Percentiles rank a stretch among this genome's conserved stretches.
These are phyloP conservation scores for Aspergillus tubingensis DNA, from an alignment of 2,329 filamentous ascomycete genomes.

Conservation along the genomic window DNA sequence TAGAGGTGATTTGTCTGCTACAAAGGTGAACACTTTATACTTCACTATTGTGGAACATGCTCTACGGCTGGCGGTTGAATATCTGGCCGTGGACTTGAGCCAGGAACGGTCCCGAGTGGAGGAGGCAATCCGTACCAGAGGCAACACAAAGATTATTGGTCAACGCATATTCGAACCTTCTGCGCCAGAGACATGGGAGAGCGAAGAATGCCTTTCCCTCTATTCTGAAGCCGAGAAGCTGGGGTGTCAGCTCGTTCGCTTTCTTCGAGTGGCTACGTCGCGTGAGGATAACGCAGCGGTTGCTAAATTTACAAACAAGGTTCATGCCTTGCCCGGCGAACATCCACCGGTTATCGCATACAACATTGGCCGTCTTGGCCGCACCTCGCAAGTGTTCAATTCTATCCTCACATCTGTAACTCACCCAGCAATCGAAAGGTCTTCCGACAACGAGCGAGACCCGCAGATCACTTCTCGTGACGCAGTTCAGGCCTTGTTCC, in stretches of 20 bases:
- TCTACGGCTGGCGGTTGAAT: slow-evolving; percentile 44
- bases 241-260: slow-evolving; percentile 43
- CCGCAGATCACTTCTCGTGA: slow-evolving; percentile 41
- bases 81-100: slow-evolving; percentile 40
- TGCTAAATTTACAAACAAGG: slow-evolving; percentile 39
- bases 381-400: slow-evolving; percentile 49
- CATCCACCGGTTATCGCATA: slow-evolving; percentile 43
- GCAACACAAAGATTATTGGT: slow-evolving; percentile 45
- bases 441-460: slow-evolving; percentile 27
- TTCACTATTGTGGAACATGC: slow-evolving; percentile 43
- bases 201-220: slow-evolving; percentile 33
- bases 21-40: slow-evolving; percentile 26
- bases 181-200: slow-evolving; percentile 36
- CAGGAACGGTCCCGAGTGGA: slow-evolving; percentile 31
- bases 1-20: slow-evolving; percentile 9
- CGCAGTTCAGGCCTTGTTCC: slow-evolving; percentile 41
- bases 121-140: slow-evolving; percentile 35
- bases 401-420: slow-evolving; percentile 44
- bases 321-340: slow-evolving; percentile 33
- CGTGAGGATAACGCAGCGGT: slow-evolving; percentile 43
- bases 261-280: slow-evolving; percentile 37
- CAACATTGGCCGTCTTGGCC: slow-evolving; percentile 43
- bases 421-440: slow-evolving; percentile 38
- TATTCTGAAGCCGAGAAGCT: slow-evolving; percentile 40
- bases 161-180: slow-evolving; percentile 37